These are phyloP conservation scores for Rhizopogon vesiculosus DNA, from an alignment of 768 basidiomycete species.

Conservation along the genomic window DNA sequence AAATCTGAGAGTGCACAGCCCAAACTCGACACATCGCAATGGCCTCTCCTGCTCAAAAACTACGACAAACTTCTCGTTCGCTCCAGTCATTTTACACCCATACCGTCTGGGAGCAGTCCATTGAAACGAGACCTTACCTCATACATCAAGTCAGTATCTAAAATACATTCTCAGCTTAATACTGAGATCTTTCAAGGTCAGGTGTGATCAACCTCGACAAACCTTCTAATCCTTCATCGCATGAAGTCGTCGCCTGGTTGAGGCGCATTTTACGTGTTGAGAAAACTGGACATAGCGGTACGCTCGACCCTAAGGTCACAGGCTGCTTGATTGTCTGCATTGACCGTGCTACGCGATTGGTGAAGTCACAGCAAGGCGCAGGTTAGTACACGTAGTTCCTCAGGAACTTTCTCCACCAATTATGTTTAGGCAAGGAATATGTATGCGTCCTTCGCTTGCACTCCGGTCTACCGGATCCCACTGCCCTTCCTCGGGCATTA, in stretches of 20 bases:
- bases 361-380: conserved; percentile 98
- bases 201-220: conserved; percentile 99
- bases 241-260: conserved; percentile 99
- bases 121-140: conserved; percentile 89
- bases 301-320: conserved; percentile 98
- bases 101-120: conserved; percentile 90
- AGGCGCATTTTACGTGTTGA: conserved; percentile 94
- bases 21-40: conserved; percentile 89
- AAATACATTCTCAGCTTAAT: neutral
- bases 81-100: conserved; percentile 96
- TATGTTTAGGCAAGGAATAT: conserved; percentile 83
- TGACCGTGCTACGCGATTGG: conserved; percentile 94
- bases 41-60: conserved; percentile 97
- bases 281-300: conserved; percentile 99
- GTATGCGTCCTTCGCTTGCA: conserved; percentile 95
- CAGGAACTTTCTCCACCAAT: conserved; percentile 1
- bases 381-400: conserved; percentile 43
- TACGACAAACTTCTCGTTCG: conserved; percentile 96
- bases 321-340: conserved; percentile 99
- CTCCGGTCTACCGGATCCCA: conserved; percentile 71
- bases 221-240: conserved; percentile 97
- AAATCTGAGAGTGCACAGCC: conserved; percentile 74
- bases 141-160: conserved; percentile 76
- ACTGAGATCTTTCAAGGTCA: conserved; percentile 50
- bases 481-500: conserved; percentile 86